Conservation (phyloP, 352 stramenopile species). For the Pythium utonaiense region DNA sequence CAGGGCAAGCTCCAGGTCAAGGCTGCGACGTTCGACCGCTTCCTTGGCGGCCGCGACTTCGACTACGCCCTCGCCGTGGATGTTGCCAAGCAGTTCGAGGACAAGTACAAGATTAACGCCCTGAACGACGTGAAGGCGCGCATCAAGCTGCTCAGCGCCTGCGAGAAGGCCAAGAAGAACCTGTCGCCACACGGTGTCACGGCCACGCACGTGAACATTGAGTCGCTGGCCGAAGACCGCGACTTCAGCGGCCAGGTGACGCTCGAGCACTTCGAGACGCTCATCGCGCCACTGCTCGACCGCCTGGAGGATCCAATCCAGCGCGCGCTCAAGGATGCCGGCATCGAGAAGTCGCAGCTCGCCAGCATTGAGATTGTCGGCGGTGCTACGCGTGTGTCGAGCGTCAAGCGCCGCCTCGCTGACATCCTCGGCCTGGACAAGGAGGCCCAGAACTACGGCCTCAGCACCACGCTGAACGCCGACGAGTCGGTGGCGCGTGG, state of each 20-base stretch:
- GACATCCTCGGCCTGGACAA: constrained; percentile 91
- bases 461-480: constrained; percentile 99
- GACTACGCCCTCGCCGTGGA: constrained; percentile 94
- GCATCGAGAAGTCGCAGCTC: constrained; percentile 89
- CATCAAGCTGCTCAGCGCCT: constrained; percentile 96
- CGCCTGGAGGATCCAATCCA: constrained; percentile 86
- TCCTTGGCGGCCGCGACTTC: constrained; percentile 96
- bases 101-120: constrained; percentile 95
- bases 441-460: constrained; percentile 93
- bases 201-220: constrained; percentile 95
- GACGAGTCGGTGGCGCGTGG: constrained; percentile 97
- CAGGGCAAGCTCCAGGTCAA: constrained; percentile 96
- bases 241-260: constrained; percentile 96
- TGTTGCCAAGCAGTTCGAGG: constrained; percentile 93
- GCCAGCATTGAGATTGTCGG: constrained; percentile 95
- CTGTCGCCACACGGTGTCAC: constrained; percentile 95
- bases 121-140: constrained; percentile 91
- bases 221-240: constrained; percentile 97
- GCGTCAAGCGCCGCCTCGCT: constrained; percentile 93
- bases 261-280: constrained; percentile 93
- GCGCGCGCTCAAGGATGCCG: constrained; percentile 82
- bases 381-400: constrained; percentile 93
- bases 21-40: constrained; percentile 90
- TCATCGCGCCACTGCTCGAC: constrained; percentile 88
- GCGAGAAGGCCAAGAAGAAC: constrained; percentile 99